A percentile compares a stretch with the other conserved stretches of the same genome.
Evolutionary conservation across 108 stramenopile genomes (phyloP).

Genomic region (Skeletonema grethae): DNA sequence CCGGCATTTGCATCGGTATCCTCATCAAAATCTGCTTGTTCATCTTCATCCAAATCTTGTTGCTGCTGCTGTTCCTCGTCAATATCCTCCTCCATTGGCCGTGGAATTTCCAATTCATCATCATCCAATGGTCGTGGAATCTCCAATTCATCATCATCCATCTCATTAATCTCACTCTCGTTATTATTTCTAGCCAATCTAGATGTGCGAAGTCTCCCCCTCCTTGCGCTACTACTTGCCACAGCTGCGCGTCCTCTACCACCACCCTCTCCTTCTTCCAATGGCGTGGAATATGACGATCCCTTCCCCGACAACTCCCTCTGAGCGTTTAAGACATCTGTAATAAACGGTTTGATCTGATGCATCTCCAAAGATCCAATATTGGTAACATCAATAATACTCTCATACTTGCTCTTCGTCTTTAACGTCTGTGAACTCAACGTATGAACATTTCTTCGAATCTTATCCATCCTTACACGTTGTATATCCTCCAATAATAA

Average conservation of each 20-base stretch:
- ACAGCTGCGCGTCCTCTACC: not conserved
- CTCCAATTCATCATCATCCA: constrained; percentile 17
- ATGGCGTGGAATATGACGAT: constrained; percentile 22
- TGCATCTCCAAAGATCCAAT: constrained; percentile 82
- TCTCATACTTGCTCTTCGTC: constrained; percentile 18
- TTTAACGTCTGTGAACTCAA: constrained; percentile 52
- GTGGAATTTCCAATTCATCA: constrained; percentile 23
- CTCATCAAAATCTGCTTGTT: not conserved
- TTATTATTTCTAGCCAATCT: constrained; percentile 6
- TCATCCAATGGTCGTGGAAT: constrained; percentile 22
- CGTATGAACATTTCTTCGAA: constrained; percentile 75
- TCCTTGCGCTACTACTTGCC: constrained; percentile 8
- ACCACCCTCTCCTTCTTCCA: constrained; percentile 1
- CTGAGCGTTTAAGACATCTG: constrained; percentile 50
- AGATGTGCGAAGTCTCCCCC: constrained; percentile 13
- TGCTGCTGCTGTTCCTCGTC: constrained; percentile 4
- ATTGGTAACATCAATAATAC: constrained; percentile 65
- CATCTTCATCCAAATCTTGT: not conserved
- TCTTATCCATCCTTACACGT: constrained; percentile 71
- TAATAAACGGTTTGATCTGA: constrained; percentile 64
- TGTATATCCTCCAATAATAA: constrained; percentile 72
- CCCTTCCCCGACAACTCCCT: constrained; percentile 48
- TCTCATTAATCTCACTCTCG: not conserved
- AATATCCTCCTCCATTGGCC: constrained; percentile 25
- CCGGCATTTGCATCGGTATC: constrained; percentile 17